Percentiles rank a stretch among this genome's conserved stretches.
Evolutionary conservation across 1,284 basidiomycete species (phyloP).

Genomic region (Volvariella surrecta): DNA sequence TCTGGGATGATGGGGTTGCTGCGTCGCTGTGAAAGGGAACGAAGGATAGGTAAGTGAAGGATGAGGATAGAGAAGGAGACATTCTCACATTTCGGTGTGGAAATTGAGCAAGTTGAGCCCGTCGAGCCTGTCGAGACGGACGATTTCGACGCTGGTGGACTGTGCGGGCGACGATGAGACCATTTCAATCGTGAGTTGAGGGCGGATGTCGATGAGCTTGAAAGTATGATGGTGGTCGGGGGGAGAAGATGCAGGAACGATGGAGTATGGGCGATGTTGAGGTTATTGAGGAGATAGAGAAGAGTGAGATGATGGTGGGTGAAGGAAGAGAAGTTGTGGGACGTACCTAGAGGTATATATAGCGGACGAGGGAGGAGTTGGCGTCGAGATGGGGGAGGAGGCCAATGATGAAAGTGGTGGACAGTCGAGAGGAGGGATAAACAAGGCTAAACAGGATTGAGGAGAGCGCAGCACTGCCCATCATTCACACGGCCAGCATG

Average conservation of each 20-base stretch:
- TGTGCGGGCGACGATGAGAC: background rate
- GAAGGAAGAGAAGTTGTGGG: slow-evolving; percentile 3
- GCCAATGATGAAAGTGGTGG: slow-evolving; percentile 11
- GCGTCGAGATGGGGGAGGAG: background rate
- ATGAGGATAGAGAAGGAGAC: slow-evolving; percentile 9
- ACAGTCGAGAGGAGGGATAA: slow-evolving; percentile 11
- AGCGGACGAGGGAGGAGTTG: background rate
- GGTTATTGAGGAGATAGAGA: no score
- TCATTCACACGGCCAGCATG: slow-evolving; percentile 14
- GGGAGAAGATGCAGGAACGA: background rate
- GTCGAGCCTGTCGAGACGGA: slow-evolving; percentile 5
- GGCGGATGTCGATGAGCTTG: slow-evolving; percentile 1
- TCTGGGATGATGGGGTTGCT: slow-evolving; percentile 25
- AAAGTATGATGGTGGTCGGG: background rate
- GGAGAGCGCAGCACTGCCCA: slow-evolving; percentile 15
- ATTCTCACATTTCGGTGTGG: slow-evolving; percentile 18
- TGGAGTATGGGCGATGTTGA: no score
- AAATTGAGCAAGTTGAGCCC: slow-evolving; percentile 4
- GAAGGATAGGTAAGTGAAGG: slow-evolving; percentile 9
- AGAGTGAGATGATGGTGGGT: background rate
- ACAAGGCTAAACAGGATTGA: slow-evolving; percentile 10
- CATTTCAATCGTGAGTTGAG: background rate
- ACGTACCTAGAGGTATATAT: background rate
- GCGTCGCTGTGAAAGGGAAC: slow-evolving; percentile 15
- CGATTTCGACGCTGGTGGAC: background rate